Percentiles rank a stretch among this genome's conserved stretches.
Conservation (phyloP, 345 rosid genomes). For the Gossypium anomalum region DNA sequence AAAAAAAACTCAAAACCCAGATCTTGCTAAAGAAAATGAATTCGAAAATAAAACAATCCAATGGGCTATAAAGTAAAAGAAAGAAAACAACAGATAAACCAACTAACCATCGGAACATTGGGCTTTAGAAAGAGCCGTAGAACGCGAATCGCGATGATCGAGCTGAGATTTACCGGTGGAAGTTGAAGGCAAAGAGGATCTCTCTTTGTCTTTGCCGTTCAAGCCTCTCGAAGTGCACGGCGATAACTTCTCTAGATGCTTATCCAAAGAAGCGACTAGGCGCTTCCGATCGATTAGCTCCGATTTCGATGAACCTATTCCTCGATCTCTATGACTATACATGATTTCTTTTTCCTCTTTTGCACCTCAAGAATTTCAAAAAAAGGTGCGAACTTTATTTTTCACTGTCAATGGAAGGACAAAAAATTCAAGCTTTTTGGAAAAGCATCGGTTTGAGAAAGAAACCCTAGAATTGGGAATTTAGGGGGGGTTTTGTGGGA, state of each 20-base stretch:
- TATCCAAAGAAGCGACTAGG: conserved; percentile 80
- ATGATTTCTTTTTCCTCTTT: conserved; percentile 29
- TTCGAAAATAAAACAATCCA: neutral
- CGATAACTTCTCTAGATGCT: conserved; percentile 83
- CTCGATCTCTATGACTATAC: conserved; percentile 62
- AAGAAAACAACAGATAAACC: neutral
- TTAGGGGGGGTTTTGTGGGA: neutral
- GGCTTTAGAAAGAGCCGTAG: conserved; percentile 45
- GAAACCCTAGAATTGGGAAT: neutral
- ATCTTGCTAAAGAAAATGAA: neutral
- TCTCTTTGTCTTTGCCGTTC: conserved; percentile 53
- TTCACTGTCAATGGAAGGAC: neutral
- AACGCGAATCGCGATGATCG: conserved; percentile 56
- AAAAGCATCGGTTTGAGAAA: neutral
- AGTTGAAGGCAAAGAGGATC: conserved; percentile 58
- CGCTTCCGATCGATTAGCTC: conserved; percentile 86
- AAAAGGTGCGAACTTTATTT: neutral
- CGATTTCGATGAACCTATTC: conserved; percentile 68
- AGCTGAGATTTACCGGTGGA: conserved; percentile 67
- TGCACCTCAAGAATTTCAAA: neutral
- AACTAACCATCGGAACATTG: conserved; percentile 53
- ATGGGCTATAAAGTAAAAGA: neutral
- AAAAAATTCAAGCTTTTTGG: neutral
- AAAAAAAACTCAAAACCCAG: neutral
- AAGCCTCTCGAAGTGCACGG: conserved; percentile 74